Percentiles rank a stretch among this genome's conserved stretches.
phyloP scores from a whole-genome alignment of 2,329 filamentous ascomycete species.

The Aspergillus sp. region DNA sequence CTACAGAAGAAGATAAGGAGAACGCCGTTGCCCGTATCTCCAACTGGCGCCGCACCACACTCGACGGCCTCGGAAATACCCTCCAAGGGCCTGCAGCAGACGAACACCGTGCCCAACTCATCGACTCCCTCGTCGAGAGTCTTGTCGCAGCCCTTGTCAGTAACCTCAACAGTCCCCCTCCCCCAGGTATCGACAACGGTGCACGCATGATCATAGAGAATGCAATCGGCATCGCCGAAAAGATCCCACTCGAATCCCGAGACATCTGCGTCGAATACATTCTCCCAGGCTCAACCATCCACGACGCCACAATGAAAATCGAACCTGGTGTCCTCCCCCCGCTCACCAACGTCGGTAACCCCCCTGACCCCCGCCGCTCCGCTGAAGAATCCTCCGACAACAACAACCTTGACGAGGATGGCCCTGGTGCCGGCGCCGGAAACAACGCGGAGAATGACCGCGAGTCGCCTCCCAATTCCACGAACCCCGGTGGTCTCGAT shows the following conservation, averaged over 20 bases:
- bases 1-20: slow-evolving; percentile 83
- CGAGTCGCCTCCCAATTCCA: neutral
- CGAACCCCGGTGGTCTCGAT: neutral
- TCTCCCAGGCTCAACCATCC: slow-evolving; percentile 69
- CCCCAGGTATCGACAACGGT: slow-evolving; percentile 79
- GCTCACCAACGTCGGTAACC: slow-evolving; percentile 37
- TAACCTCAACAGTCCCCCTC: slow-evolving; percentile 73
- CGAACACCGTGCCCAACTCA: slow-evolving; percentile 68
- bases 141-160: slow-evolving; percentile 70
- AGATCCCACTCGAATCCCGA: slow-evolving; percentile 85
- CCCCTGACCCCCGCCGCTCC: slow-evolving; percentile 17
- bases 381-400: slow-evolving; percentile 18
- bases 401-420: neutral
- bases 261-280: slow-evolving; percentile 89
- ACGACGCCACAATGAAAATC: slow-evolving; percentile 77
- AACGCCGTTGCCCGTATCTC: slow-evolving; percentile 83
- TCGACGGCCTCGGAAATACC: slow-evolving; percentile 79
- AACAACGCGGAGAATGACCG: neutral
- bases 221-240: slow-evolving; percentile 78
- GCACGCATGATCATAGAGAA: slow-evolving; percentile 92
- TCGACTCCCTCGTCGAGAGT: slow-evolving; percentile 66
- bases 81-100: slow-evolving; percentile 66
- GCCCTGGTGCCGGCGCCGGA: neutral
- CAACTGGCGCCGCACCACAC: slow-evolving; percentile 88
- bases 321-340: slow-evolving; percentile 65